Percentiles rank a stretch among this genome's conserved stretches.
Evolutionary conservation across 257 asterid species (phyloP).

Genomic region (Solanum piurae): DNA sequence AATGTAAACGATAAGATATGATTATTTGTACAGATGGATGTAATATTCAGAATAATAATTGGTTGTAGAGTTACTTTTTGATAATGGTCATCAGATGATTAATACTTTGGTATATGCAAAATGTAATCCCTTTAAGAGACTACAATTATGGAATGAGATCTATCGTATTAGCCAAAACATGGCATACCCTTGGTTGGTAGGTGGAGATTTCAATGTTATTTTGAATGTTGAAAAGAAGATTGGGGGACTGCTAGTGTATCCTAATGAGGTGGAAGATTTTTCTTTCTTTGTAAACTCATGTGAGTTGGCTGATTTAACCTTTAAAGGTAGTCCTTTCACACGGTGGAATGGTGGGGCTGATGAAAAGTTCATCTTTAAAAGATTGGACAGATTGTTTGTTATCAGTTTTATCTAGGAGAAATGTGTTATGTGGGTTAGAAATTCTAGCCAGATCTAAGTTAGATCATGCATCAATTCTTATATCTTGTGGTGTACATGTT

Average conservation of each 20-base stretch:
- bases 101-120: background rate
- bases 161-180: background rate
- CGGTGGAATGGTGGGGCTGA: background rate
- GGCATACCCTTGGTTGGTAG: background rate
- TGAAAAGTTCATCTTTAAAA: background rate
- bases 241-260: background rate
- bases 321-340: background rate
- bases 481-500: background rate
- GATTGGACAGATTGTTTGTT: background rate
- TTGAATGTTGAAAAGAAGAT: background rate
- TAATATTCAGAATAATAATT: background rate
- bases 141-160: background rate
- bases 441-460: background rate
- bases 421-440: background rate
- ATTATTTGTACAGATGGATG: background rate
- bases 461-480: background rate
- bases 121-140: background rate
- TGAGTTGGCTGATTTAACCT: background rate
- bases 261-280: background rate
- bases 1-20: background rate
- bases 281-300: background rate
- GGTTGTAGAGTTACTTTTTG: background rate
- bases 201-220: background rate
- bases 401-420: background rate
- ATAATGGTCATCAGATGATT: background rate